Base-by-base conservation (phyloP, 768 basidiomycete species). In the Heimioporus sp. region DNA sequence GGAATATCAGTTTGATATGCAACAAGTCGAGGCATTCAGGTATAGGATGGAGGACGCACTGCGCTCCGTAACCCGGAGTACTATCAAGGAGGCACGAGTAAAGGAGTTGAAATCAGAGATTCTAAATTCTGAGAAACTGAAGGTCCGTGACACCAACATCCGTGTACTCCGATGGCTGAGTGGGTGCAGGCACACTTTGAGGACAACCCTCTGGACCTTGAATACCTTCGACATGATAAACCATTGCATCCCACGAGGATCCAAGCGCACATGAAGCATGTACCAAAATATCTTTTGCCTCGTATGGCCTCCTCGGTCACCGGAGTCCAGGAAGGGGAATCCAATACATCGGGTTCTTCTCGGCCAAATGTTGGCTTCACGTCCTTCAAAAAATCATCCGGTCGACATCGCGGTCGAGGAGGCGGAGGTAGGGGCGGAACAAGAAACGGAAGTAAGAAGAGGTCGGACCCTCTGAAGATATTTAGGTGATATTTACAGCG, bases 21-120 rank as follows among this genome's bases (percentile, higher is more conserved):
- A 85, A 66, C 89, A 97, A 75, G 92, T 98, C 17, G 95, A 99
- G 61, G 93, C 92, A 19, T 99, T 99, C 73, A 76, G 95, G 64
- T 99, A 99, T 72, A 80, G 97, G 43, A 98, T 98, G 96, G 92
- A 96, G 65, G 97, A 98, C 64, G 97, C 92, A 2, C 65, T 98
- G 61, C 78, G 92, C 57, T 81, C 86, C 42, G 94, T 97, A 10
- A 98, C 97, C 49, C 80, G 86, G 58, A 86, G 82, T 51, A 83
- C 87, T 8, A 83, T 98, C 55, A 81, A 86, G 58, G 96, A 99
- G 69, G 97, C 97, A 2, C 76, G 94, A 60, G 77, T 97, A 42
- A 96, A 95, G 69, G 96, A 98, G 69, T 72, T 98, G 60, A 94
- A 96, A 70, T 73, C 85, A 30, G 97, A 99, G 70, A 86, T 98